phyloP scores from a whole-genome alignment of 805 yeast genomes.

The Kazachstania taianensis region DNA sequence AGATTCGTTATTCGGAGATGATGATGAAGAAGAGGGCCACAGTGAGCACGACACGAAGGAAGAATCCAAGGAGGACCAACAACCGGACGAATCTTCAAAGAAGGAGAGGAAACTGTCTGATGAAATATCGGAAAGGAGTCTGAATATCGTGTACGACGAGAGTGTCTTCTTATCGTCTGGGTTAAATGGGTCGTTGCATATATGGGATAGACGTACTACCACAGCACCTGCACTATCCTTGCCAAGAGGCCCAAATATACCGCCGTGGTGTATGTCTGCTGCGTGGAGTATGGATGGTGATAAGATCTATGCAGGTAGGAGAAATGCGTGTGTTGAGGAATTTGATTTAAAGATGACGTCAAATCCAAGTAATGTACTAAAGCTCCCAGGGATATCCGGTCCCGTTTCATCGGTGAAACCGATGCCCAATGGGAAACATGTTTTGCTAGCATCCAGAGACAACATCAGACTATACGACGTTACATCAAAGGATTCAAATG shows the following conservation, averaged over 20 bases:
- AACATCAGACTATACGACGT: slow-evolving; percentile 79
- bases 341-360: slow-evolving; percentile 49
- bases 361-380: slow-evolving; percentile 46
- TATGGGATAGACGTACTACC: slow-evolving; percentile 70
- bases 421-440: slow-evolving; percentile 69
- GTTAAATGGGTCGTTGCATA: slow-evolving; percentile 67
- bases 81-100: slow-evolving; percentile 2
- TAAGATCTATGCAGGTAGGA: slow-evolving; percentile 69
- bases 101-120: slow-evolving; percentile 6
- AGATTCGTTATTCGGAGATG: slow-evolving; percentile 53
- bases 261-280: slow-evolving; percentile 92
- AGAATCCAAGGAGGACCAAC: slow-evolving; percentile 2
- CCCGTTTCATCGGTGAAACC: slow-evolving; percentile 75
- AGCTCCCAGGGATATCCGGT: slow-evolving; percentile 81
- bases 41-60: slow-evolving; percentile 7
- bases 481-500: slow-evolving; percentile 12
- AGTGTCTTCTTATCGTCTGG: slow-evolving; percentile 66
- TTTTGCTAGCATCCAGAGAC: slow-evolving; percentile 83
- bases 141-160: slow-evolving; percentile 29
- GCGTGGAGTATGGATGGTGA: slow-evolving; percentile 85
- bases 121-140: slow-evolving; percentile 20
- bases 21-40: slow-evolving; percentile 33
- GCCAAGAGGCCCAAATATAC: slow-evolving; percentile 51
- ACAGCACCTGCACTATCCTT: slow-evolving; percentile 35
- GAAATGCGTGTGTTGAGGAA: slow-evolving; percentile 82